phyloP scores from a whole-genome alignment of 2,329 filamentous ascomycete species.

The Talaromyces sp. region DNA sequence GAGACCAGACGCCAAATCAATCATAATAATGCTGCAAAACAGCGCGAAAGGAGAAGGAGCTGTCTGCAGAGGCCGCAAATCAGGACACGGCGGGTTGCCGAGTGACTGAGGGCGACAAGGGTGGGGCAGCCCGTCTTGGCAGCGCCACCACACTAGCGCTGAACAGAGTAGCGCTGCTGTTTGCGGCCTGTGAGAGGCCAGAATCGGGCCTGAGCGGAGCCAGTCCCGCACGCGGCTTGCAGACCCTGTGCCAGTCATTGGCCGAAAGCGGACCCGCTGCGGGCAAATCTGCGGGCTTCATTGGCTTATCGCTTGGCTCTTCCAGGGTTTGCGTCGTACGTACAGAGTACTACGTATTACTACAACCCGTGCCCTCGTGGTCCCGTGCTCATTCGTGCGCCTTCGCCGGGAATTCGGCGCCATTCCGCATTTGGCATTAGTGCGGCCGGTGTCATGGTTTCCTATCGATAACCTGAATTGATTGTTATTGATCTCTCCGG shows the following conservation, averaged over 20 bases:
- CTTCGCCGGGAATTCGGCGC: not conserved
- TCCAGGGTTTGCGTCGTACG: too few relatives aligned
- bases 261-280: not conserved
- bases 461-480: not conserved
- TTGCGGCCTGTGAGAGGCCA: not conserved
- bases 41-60: not conserved
- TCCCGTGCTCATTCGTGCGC: not conserved
- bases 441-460: slow-evolving; percentile 4
- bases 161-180: not conserved
- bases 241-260: not conserved
- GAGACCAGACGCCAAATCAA: not conserved
- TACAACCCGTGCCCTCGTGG: too few relatives aligned
- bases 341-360: too few relatives aligned
- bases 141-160: not conserved
- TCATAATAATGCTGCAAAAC: not conserved
- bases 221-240: not conserved
- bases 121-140: not conserved
- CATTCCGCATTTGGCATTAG: not conserved
- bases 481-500: too few relatives aligned
- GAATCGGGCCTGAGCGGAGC: not conserved
- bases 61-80: not conserved
- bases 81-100: not conserved
- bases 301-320: not conserved
- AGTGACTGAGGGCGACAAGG: not conserved
- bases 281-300: too few relatives aligned